Base-by-base conservation (phyloP, 2,329 filamentous ascomycete species). In the Colletotrichum coccodes region DNA sequence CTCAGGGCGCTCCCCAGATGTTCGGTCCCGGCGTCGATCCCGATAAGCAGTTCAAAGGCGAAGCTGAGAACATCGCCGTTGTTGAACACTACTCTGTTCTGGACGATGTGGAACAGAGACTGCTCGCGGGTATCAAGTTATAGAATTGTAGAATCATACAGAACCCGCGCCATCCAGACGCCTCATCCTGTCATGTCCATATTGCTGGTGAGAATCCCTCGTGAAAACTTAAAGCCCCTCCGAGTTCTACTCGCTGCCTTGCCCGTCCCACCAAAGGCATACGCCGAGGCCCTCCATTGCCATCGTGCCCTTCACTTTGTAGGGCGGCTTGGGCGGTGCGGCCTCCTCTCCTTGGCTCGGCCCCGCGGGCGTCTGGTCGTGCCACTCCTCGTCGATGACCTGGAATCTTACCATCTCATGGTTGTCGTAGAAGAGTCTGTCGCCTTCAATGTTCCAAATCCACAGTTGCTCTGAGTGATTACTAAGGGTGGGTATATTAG, bases 41-140 rank as follows among this genome's bases (percentile, higher is more conserved):
- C 0, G 93, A 98, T 82, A 99, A 99, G 86, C 89, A 97, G 79
- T 99, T 98, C 82, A 86, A 92, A 79, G 93, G 86, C 53, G 96
- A 99, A 83, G 93, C 93, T 3, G 96, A 99, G 86, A 99, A 99
- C 80, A 81, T 99, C 71, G 95, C 97, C 74, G 96, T 99, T 28
- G 88, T 97, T 76, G 95, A 97, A 79, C 95, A 98, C 80, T 93
- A 94, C 78, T 98, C 93, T 75, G 94, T 98, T 71, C 83, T 98
- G 68, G 93, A 97, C 75, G 92, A 92, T 21, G 91, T 98, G 66
- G 95, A 98, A 83, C 89, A 94, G 76, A 90, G 96, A 77, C 83
- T 99, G 68, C 83, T 98, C 75, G 86, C 86, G 77, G 82, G 82
- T 80, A 79, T 83, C 77, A 80, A 77, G 72, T 77, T 76, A 72